Conservation (phyloP, 192 early-diverging fungal species). For the Backusella psychrophila region DNA sequence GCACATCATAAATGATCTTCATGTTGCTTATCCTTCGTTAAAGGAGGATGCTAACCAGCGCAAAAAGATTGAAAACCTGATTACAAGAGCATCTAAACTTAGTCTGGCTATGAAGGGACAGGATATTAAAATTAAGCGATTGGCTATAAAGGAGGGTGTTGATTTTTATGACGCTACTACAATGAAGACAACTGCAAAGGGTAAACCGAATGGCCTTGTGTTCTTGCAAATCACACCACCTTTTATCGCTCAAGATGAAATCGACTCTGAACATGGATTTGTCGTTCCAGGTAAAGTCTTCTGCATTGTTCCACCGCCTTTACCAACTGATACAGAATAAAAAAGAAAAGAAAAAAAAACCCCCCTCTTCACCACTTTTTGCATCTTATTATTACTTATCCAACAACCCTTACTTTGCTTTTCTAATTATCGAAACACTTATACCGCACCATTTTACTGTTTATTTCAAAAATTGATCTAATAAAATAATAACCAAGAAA, state of each 20-base stretch:
- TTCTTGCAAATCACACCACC: conserved; percentile 11
- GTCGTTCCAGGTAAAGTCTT: conserved; percentile 27
- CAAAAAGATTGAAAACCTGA: conserved; percentile 35
- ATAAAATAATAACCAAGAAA: no score
- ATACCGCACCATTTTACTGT: no score
- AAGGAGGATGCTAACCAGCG: conserved; percentile 10
- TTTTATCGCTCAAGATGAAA: conserved; percentile 18
- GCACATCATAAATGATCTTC: conserved; percentile 28
- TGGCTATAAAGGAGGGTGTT: not conserved
- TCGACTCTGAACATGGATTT: conserved; percentile 29
- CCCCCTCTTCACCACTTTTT: not conserved
- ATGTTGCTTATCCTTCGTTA: conserved; percentile 20
- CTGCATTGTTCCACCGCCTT: conserved; percentile 1
- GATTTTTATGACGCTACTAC: not conserved
- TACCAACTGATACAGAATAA: not conserved
- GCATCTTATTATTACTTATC: not conserved
- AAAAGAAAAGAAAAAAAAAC: not conserved
- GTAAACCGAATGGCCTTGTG: conserved; percentile 12
- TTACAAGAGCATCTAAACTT: conserved; percentile 37
- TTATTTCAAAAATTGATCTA: no score
- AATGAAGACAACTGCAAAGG: conserved; percentile 16
- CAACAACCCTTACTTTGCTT: not conserved
- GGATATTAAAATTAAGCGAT: conserved; percentile 7
- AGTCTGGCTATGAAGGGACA: conserved; percentile 45
- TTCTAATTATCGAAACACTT: not conserved